A percentile compares a stretch with the other conserved stretches of the same genome.
phyloP scores from a whole-genome alignment of 352 stramenopile species.

The Peronospora farinosa region DNA sequence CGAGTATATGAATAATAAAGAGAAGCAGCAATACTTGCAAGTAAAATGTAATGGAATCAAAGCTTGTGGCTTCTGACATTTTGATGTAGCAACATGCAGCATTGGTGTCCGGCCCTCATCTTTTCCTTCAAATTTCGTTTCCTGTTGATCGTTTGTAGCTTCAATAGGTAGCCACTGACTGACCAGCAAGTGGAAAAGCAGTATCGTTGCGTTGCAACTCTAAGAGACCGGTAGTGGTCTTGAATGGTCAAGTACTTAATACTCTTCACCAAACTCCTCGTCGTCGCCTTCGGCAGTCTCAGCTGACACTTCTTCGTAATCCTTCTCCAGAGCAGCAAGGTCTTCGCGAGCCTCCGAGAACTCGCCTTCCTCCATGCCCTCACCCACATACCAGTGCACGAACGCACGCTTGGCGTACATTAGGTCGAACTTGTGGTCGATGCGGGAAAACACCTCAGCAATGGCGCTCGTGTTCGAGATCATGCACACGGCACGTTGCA shows the following conservation, averaged over 20 bases:
- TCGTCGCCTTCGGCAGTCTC: conserved; percentile 95
- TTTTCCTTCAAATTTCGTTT: conserved; percentile 11
- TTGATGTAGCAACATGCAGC: too few relatives aligned
- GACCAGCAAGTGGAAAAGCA: conserved; percentile 8
- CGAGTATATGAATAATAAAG: too few relatives aligned
- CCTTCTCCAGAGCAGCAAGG: conserved; percentile 79
- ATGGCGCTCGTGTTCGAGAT: conserved; percentile 99
- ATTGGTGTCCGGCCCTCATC: too few relatives aligned
- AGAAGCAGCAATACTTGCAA: too few relatives aligned
- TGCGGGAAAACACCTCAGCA: conserved; percentile 52
- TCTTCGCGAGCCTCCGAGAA: conserved; percentile 99
- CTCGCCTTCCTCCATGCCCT: conserved; percentile 99
- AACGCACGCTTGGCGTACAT: conserved; percentile 83
- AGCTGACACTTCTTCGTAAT: conserved; percentile 99
- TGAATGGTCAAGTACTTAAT: conserved; percentile 72
- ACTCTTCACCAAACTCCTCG: conserved; percentile 87
- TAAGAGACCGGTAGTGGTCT: conserved; percentile 16
- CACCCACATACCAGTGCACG: conserved; percentile 99
- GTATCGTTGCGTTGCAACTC: conserved; percentile 12
- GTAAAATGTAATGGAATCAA: too few relatives aligned
- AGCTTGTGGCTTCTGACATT: too few relatives aligned
- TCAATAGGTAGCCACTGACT: conserved; percentile 7
- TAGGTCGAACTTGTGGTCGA: conserved; percentile 29
- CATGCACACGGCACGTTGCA: conserved; percentile 98
- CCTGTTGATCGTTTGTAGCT: conserved; percentile 6